Base-by-base conservation (phyloP, 2,329 filamentous ascomycete genomes). In the Monilinia aucupariae region DNA sequence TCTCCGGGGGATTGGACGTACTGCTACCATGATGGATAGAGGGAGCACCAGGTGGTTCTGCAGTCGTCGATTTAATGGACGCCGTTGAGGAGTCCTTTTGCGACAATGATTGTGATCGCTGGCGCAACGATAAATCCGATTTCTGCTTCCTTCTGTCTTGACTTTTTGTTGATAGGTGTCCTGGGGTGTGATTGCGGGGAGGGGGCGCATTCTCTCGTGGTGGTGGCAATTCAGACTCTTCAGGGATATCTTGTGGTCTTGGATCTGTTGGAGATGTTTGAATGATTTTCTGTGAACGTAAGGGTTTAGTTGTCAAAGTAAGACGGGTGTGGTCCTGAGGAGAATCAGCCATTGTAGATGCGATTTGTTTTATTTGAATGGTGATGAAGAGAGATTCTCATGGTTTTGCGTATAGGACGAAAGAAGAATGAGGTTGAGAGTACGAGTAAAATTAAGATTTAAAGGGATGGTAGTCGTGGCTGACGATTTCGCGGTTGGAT, bases 121-220 rank as follows among this genome's bases (percentile, higher is more conserved):
- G 70, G 34, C 72, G 71, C 48, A 71, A 64, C 22, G 70, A 67
- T 55, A 73, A 58, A 12, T 73, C 69, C 13, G 68, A 69, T 20
- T 68, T 67, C 62, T 71, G 71, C 64, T 70, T 74, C 64, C 68
- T 59, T 54, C 69, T 68, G 52, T 73, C 72, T 49, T 73, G 80
- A 74, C 81, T 84, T 75, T 82, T 85, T 67, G 81, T 80, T 15
- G 85, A 76, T 48, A 86, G 78, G 69, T 86, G 83, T 63, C 84
- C 83, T 1, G 84, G 84, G 1, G 84, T 87, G 72, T 87, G 84
- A 71, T 80, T 85, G 68, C 84, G 80, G 51, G 82, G 71, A 54
- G 79, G 75, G 65, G 74, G 61, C 72, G 70, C 22, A 61, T 61
- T 55, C 20, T 61, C 59, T 55, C 50, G 59, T 34, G 59, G 50